A percentile compares a stretch with the other conserved stretches of the same genome.
phyloP scores from a whole-genome alignment of 192 early-diverging fungal species.

The Paraglomus occultum region DNA sequence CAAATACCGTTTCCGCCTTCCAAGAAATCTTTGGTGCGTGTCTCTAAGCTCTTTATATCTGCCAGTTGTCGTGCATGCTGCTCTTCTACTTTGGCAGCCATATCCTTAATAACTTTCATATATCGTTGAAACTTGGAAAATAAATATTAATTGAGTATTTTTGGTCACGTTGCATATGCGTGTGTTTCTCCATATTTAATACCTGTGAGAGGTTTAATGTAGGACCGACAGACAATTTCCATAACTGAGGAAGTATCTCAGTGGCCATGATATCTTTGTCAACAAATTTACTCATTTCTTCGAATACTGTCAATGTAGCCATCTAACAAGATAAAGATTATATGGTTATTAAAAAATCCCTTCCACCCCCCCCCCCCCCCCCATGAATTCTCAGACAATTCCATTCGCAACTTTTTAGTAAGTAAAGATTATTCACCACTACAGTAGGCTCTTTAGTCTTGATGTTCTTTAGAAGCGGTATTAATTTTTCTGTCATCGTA shows the following conservation, averaged over 20 bases:
- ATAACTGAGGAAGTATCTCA: constrained; percentile 75
- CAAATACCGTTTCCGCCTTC: constrained; percentile 18
- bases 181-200: not conserved
- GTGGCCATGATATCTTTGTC: constrained; percentile 75
- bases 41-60: constrained; percentile 51
- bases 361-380: too few relatives aligned
- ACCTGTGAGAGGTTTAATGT: constrained; percentile 70
- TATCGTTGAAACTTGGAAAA: constrained; percentile 57
- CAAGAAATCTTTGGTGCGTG: constrained; percentile 41
- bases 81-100: constrained; percentile 56
- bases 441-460: constrained; percentile 76
- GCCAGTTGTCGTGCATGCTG: constrained; percentile 62
- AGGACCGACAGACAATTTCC: constrained; percentile 70
- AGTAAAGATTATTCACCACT: constrained; percentile 44
- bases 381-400: too few relatives aligned
- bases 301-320: constrained; percentile 76
- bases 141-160: not conserved
- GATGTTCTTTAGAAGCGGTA: constrained; percentile 76
- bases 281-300: constrained; percentile 68
- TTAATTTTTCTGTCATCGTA: constrained; percentile 68
- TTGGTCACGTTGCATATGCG: not conserved
- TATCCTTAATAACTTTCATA: constrained; percentile 54
- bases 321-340: constrained; percentile 42
- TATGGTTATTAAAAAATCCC: not conserved
- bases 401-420: not conserved